Base-by-base conservation (phyloP, 345 rosid species). In the Syzygium oleosum region DNA sequence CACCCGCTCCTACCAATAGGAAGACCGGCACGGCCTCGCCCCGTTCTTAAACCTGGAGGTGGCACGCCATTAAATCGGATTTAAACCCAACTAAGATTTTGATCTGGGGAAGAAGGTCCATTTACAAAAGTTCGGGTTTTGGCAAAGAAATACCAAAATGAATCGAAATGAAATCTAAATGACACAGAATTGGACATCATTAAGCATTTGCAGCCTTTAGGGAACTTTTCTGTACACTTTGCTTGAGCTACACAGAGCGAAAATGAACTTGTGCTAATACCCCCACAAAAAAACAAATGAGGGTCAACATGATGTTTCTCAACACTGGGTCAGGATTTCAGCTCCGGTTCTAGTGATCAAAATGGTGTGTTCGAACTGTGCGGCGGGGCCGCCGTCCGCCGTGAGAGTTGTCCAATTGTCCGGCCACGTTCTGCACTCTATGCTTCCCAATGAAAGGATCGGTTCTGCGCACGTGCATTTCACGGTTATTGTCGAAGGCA, bases 351-450 rank as follows among this genome's bases (percentile, higher is more conserved):
- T 94, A 16, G 98, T 97, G 85, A 97, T 95, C 84, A 95, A 89
- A 88, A 97, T 95, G 17, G 98, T 93, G 93, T 96, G 99, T 90
- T 95, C 99, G 89, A 92, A 97, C 91, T 96, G 99, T 8, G 97
- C 97, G 23, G 98, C 96, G 5, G 97, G 96, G 85, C 96, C 89
- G 49, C 99, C 94, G 89, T 96, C 98, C 5, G 93, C 93, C 7
- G 95, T 94, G 88, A 97, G 84, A 54, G 98, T 93, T 55, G 98
- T 97, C 99, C 99, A 96, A 85, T 97, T 96, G 91, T 96, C 98
- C 6, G 97, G 98, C 99, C 97, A 97, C 29, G 98, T 96, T 68
- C 86, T 84, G 84, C 97, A 93, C 89, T 95, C 95, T 5, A 90
- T 94, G 85, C 95, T 92, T 88, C 99, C 98, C 87, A 94, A 55